Percentiles rank a stretch among this genome's conserved stretches.
These are phyloP conservation scores for Aureobasidium sp. DNA, from an alignment of 2,329 filamentous ascomycete genomes.

Conservation along the genomic window DNA sequence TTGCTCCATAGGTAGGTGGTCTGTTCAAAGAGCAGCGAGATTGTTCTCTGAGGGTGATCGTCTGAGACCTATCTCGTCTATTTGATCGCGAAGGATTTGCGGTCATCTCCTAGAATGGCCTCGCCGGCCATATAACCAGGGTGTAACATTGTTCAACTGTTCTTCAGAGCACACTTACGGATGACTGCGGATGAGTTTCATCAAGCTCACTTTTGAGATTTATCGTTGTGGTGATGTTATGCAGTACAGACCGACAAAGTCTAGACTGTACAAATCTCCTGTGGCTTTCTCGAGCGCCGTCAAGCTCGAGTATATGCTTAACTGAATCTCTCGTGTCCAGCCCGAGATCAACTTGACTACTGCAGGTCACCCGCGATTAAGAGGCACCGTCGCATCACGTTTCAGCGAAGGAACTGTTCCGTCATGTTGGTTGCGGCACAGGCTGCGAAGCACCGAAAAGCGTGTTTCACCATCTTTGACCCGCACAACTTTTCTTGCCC, in stretches of 20 bases:
- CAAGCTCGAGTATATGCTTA: background rate
- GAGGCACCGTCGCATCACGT: constrained; percentile 3
- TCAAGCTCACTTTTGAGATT: background rate
- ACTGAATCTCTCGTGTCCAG: background rate
- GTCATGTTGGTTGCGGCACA: constrained; percentile 6
- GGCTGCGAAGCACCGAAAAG: background rate
- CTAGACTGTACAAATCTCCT: background rate
- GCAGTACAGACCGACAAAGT: background rate
- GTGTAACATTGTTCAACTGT: background rate
- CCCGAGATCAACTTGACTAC: background rate
- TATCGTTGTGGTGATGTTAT: background rate
- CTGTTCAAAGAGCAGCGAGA: background rate
- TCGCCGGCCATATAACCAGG: background rate
- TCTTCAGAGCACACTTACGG: background rate
- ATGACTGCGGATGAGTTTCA: constrained; percentile 5
- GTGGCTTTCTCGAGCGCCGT: background rate
- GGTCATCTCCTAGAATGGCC: background rate
- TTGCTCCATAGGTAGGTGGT: background rate
- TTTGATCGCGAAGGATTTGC: background rate
- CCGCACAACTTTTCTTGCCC: constrained; percentile 1
- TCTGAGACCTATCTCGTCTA: background rate
- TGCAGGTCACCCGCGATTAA: background rate
- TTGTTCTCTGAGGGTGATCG: too few relatives aligned
- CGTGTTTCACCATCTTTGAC: constrained; percentile 1
- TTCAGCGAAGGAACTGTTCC: constrained; percentile 4